Conservation (phyloP, 768 basidiomycete genomes). For the Phylloporus arenicola region DNA sequence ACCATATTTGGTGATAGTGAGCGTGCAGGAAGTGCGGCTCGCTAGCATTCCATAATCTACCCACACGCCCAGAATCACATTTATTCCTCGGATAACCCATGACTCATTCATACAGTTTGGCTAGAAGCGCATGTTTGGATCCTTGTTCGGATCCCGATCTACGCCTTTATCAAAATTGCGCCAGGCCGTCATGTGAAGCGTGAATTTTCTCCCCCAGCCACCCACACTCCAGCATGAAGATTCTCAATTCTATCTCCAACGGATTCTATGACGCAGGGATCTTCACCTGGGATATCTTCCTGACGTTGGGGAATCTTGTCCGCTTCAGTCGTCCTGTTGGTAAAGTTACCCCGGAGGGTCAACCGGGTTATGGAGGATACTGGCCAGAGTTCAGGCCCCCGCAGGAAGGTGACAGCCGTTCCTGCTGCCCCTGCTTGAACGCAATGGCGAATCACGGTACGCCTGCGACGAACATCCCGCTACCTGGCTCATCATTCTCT, state of each 20-base stretch:
- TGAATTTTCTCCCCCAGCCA: slow-evolving; percentile 4
- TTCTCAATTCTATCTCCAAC: slow-evolving; percentile 9
- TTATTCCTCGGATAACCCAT: not conserved
- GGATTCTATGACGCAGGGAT: not conserved
- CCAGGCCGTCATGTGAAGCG: no score
- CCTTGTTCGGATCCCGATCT: not conserved
- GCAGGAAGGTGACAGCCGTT: slow-evolving; percentile 57
- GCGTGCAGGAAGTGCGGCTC: not conserved
- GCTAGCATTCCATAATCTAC: not conserved
- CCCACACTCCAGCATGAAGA: slow-evolving; percentile 28
- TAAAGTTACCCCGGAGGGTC: slow-evolving; percentile 46
- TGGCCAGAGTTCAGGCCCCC: slow-evolving; percentile 68
- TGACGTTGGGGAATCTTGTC: slow-evolving; percentile 13
- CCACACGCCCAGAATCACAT: not conserved
- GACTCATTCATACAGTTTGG: not conserved
- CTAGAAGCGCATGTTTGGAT: not conserved
- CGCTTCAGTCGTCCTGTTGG: slow-evolving; percentile 37
- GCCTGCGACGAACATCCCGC: slow-evolving; percentile 27
- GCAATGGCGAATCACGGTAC: slow-evolving; percentile 80
- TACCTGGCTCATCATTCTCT: not conserved
- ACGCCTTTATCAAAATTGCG: not conserved
- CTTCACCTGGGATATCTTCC: slow-evolving; percentile 8
- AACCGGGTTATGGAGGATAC: slow-evolving; percentile 49
- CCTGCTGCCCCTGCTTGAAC: slow-evolving; percentile 68
- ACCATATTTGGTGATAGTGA: not conserved